Conservation (phyloP, 2,329 filamentous ascomycete species). For the Ustulina deusta region DNA sequence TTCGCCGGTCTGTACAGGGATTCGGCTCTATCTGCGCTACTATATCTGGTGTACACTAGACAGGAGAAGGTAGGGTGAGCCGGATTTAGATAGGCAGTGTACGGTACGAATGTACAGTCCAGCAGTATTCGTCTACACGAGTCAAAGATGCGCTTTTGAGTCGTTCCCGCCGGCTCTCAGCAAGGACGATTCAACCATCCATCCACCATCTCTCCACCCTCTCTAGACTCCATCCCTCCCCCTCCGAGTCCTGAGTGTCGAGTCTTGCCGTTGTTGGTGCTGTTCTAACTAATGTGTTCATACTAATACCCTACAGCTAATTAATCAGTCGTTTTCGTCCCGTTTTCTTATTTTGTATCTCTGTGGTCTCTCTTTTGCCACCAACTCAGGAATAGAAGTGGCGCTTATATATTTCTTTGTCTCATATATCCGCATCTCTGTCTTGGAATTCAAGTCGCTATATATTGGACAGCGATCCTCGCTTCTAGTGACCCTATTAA, state of each 20-base stretch:
- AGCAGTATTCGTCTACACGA: constrained; percentile 19
- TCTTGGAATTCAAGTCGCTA: constrained; percentile 49
- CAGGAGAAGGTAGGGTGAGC: neutral
- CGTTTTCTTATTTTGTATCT: constrained; percentile 37
- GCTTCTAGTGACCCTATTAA: constrained; percentile 33
- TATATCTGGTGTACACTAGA: neutral
- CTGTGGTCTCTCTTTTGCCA: constrained; percentile 40
- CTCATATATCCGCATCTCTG: constrained; percentile 46
- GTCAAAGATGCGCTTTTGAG: constrained; percentile 22
- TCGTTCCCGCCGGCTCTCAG: constrained; percentile 32
- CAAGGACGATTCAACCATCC: constrained; percentile 36
- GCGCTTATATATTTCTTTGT: constrained; percentile 45
- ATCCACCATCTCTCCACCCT: constrained; percentile 29
- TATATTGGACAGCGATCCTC: constrained; percentile 46
- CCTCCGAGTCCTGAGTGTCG: constrained; percentile 20
- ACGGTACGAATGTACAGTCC: neutral
- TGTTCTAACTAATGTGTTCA: constrained; percentile 28
- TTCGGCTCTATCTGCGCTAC: neutral
- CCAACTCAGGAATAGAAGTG: constrained; percentile 40
- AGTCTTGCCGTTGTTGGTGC: constrained; percentile 20
- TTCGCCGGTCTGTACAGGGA: neutral
- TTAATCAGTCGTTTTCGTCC: constrained; percentile 29
- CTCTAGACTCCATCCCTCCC: constrained; percentile 13
- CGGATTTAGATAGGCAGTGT: neutral
- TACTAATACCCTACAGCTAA: constrained; percentile 35